Percentiles rank a stretch among this genome's conserved stretches.
These are phyloP conservation scores for Mucor ambiguus DNA, from an alignment of 371 early-diverging fungal species.

Conservation along the genomic window DNA sequence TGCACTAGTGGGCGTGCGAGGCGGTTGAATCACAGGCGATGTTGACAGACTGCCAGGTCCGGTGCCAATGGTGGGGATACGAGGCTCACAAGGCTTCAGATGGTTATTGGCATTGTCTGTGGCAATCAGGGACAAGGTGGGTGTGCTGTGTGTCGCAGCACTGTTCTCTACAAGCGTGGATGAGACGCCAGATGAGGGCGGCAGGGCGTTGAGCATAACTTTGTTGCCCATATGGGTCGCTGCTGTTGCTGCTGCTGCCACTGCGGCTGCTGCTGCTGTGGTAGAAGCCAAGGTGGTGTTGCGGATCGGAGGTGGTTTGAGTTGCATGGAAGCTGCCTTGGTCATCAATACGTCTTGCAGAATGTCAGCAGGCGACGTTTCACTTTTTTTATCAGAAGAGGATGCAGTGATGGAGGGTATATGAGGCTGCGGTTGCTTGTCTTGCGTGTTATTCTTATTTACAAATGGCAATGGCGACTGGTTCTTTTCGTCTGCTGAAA, in stretches of 20 bases:
- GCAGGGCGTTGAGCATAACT: background rate
- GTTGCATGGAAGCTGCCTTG: conserved; percentile 45
- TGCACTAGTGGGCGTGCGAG: conserved; percentile 37
- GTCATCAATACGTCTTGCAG: conserved; percentile 42
- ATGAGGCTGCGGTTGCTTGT: background rate
- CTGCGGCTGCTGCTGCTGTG: background rate
- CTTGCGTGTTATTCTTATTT: conserved; percentile 7
- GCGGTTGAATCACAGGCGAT: conserved; percentile 36
- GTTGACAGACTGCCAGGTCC: conserved; percentile 10
- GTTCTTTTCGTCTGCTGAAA: background rate
- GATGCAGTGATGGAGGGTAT: conserved; percentile 30
- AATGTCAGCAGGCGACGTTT: conserved; percentile 25
- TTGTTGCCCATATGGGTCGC: conserved; percentile 4
- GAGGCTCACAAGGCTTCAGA: conserved; percentile 7
- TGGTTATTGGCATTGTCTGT: background rate
- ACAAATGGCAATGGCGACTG: conserved; percentile 17
- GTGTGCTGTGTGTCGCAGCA: background rate
- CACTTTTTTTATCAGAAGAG: conserved; percentile 30
- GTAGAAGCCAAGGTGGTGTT: conserved; percentile 1
- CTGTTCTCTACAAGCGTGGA: background rate
- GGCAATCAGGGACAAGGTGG: background rate
- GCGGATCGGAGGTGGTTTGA: conserved; percentile 43
- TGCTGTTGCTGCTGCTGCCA: conserved; percentile 8
- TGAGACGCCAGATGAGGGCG: background rate
- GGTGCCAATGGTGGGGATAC: conserved; percentile 23